Percentiles rank a stretch among this genome's conserved stretches.
Evolutionary conservation across 129 eudicot species (phyloP).

Genomic region (Dittrichia graveolens): DNA sequence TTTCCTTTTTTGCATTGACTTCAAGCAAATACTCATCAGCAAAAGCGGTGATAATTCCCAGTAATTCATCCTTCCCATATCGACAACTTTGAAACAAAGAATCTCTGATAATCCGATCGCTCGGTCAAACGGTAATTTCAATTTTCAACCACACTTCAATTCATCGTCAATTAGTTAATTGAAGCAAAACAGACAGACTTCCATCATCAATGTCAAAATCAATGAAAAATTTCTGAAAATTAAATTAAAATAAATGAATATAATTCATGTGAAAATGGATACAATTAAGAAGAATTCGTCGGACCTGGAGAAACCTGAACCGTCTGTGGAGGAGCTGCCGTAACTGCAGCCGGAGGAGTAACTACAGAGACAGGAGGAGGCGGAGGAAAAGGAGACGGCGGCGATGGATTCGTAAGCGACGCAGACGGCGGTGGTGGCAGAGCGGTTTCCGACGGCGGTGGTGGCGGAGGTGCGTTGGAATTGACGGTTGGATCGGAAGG

Average conservation of each 20-base stretch:
- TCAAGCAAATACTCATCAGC: slow-evolving; percentile 18
- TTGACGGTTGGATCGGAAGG: slow-evolving; percentile 40
- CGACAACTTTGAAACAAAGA: slow-evolving; percentile 16
- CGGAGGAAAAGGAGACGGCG: slow-evolving; percentile 18
- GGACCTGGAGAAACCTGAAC: slow-evolving; percentile 75
- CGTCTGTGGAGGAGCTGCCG: slow-evolving; percentile 55
- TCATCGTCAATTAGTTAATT: too few relatives aligned
- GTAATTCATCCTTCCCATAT: slow-evolving; percentile 16
- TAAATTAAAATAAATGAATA: slow-evolving; percentile 29
- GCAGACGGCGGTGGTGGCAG: slow-evolving; percentile 29
- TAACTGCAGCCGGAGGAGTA: slow-evolving; percentile 35
- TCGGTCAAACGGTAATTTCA: slow-evolving; percentile 14
- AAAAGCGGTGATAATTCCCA: slow-evolving; percentile 28
- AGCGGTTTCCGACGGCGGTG: neutral
- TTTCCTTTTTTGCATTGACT: neutral
- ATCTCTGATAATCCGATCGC: slow-evolving; percentile 16
- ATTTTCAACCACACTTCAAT: too few relatives aligned
- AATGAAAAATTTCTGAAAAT: neutral
- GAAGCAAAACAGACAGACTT: too few relatives aligned
- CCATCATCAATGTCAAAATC: neutral
- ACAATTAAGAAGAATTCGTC: slow-evolving; percentile 39
- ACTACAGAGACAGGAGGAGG: slow-evolving; percentile 30
- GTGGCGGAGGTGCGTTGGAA: slow-evolving; percentile 30
- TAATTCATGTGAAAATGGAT: slow-evolving; percentile 22
- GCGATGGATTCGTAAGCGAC: slow-evolving; percentile 18